A percentile compares a stretch with the other conserved stretches of the same genome.
phyloP scores from a whole-genome alignment of 1,284 basidiomycete genomes.

The Moesziomyces globuligerus region DNA sequence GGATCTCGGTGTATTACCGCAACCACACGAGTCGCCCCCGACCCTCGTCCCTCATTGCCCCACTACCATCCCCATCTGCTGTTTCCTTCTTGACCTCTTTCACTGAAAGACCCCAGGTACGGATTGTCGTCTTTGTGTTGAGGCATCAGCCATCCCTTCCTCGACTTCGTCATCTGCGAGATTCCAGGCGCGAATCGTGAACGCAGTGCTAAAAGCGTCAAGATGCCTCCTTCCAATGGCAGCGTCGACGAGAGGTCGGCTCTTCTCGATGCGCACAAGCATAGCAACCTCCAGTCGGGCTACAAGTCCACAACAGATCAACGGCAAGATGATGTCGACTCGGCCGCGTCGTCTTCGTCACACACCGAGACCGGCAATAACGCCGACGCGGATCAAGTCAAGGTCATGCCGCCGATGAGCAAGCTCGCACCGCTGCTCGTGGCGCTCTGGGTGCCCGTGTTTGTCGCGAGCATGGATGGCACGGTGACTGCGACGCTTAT shows the following conservation, averaged over 20 bases:
- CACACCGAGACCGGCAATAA: constrained; percentile 2
- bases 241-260: constrained; percentile 22
- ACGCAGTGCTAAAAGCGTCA: no score
- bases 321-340: neutral
- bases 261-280: constrained; percentile 16
- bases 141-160: no score
- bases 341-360: constrained; percentile 8
- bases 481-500: constrained; percentile 67
- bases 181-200: no score
- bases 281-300: neutral
- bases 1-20: constrained; percentile 10
- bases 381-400: constrained; percentile 25
- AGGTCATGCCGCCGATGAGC: constrained; percentile 43
- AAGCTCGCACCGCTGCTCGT: constrained; percentile 38
- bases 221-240: constrained; percentile 14
- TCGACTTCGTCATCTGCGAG: neutral
- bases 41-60: neutral
- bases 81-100: no score
- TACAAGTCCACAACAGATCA: constrained; percentile 18
- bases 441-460: constrained; percentile 62
- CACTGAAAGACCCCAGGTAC: no score
- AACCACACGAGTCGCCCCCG: neutral
- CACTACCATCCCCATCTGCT: neutral
- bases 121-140: no score
- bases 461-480: constrained; percentile 59